These are phyloP conservation scores for Claviceps sorghi DNA, from an alignment of 2,329 filamentous ascomycete genomes.

Conservation along the genomic window DNA sequence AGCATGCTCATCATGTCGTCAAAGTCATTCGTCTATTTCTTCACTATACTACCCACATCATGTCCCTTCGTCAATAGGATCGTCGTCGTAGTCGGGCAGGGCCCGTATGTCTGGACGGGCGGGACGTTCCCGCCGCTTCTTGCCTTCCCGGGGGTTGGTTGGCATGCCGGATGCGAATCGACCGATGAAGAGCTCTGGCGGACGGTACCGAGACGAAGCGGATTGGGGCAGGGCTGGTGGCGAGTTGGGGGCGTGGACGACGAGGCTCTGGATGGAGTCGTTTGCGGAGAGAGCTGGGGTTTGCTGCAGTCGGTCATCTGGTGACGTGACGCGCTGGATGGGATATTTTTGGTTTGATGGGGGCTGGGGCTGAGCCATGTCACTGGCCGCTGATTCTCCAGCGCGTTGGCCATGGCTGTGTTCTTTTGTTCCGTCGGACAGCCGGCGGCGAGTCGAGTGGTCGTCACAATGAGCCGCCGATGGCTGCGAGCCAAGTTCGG, in stretches of 20 bases:
- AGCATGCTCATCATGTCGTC: not conserved
- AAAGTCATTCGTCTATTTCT: not conserved
- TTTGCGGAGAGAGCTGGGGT: not conserved
- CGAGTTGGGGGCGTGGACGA: constrained; percentile 1
- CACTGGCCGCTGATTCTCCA: not conserved
- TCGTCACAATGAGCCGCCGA: not conserved
- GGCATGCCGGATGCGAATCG: constrained; percentile 11
- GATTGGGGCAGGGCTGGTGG: not conserved
- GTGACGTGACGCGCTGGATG: not conserved
- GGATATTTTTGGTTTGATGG: constrained; percentile 5
- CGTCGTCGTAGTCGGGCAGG: constrained; percentile 18
- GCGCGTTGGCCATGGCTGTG: not conserved
- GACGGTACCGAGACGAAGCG: constrained; percentile 2
- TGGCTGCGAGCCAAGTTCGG: not conserved
- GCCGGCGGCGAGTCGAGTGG: not conserved
- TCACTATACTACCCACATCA: not conserved
- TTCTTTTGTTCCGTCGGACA: not conserved
- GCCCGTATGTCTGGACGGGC: constrained; percentile 19
- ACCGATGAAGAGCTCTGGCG: constrained; percentile 14
- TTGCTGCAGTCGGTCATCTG: not conserved
- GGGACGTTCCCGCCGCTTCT: constrained; percentile 9
- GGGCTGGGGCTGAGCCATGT: not conserved
- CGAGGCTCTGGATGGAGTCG: constrained; percentile 4
- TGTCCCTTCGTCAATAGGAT: constrained; percentile 17
- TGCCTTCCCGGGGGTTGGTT: constrained; percentile 7